Percentiles rank a stretch among this genome's conserved stretches.
Evolutionary conservation across 495 filamentous ascomycete genomes (phyloP).

Genomic region (Penicillium antarcticum): DNA sequence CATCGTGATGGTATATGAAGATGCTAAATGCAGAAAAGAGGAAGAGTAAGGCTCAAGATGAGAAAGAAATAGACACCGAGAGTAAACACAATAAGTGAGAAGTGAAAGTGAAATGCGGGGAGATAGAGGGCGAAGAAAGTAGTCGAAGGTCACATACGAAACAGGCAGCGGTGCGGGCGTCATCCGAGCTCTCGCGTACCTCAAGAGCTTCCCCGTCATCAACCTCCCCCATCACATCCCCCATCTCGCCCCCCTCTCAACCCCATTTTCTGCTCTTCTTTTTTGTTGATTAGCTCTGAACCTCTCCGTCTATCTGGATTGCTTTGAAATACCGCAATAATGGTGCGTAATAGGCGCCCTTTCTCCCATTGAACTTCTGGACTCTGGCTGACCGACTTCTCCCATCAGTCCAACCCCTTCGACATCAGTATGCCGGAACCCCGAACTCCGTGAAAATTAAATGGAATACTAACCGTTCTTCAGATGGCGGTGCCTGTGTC

Average conservation of each 20-base stretch:
- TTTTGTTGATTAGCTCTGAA: conserved; percentile 14
- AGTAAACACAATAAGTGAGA: neutral
- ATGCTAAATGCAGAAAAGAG: neutral
- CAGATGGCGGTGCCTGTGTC: conserved; percentile 94
- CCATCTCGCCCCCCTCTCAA: conserved; percentile 14
- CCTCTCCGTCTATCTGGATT: conserved; percentile 5
- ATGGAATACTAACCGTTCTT: conserved; percentile 25
- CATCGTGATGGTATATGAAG: conserved; percentile 47
- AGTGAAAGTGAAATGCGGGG: conserved; percentile 3
- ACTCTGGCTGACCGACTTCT: conserved; percentile 33
- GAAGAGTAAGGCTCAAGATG: neutral
- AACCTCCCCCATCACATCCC: conserved; percentile 28
- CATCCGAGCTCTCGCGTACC: conserved; percentile 40
- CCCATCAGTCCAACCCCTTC: conserved; percentile 70
- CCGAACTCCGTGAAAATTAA: conserved; percentile 1
- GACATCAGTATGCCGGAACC: conserved; percentile 68
- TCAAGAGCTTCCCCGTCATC: conserved; percentile 32
- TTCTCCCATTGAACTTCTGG: conserved; percentile 10
- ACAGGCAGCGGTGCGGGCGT: conserved; percentile 46
- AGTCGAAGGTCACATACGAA: conserved; percentile 26
- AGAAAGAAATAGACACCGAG: neutral
- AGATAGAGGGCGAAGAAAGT: conserved; percentile 20
- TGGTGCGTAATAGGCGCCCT: conserved; percentile 24
- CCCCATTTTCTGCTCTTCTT: conserved; percentile 2
- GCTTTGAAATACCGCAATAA: conserved; percentile 22